Evolutionary conservation across 164 flowering plant species (phyloP), one percentile per base, ranked within the genome.

Genomic region (Warburgia ugandensis): DNA sequence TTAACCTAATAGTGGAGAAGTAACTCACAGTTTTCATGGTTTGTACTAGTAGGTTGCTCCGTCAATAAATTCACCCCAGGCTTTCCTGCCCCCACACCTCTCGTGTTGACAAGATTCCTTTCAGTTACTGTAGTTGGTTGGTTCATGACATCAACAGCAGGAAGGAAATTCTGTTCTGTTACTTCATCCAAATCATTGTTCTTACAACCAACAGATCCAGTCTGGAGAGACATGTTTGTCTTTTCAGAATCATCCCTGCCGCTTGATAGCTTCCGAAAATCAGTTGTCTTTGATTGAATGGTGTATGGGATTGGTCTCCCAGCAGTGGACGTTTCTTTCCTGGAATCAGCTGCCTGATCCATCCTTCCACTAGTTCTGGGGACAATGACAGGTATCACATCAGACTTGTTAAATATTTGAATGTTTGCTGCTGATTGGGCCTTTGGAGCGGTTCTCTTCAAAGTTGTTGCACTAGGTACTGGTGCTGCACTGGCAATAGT

Each of bases 381-480:
- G 17, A 59, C 94, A 56, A 87, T 72, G 39, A 85, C 96, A 55
- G 96, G 94, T 39, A 76, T 57, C 26, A 78, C 72, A 59, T 91
- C 97, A 21, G 87, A 56, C 65, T 72, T 79, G 69, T 60, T 79
- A 40, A 74, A 56, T 30, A 63, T 38, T 16, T 85, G 65, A 61
- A 52, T 54, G 64, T 60, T 80, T 22, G 67, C 41, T 40, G 77
- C 58, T 48, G 89, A 52, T 26, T 79, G 82, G 28, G 65, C 52
- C 65, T 73, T 88, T 20, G 56, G 25, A 53, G 74, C 42, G 57
- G 29, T 78, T 72, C 77, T 75, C 68, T 68, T 88, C 41, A 60
- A 48, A 45, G 71, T 65, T 56, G 79, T 54, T 32, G 73, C 56
- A 69, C 44, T 70, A 35, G 79, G 62, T 52, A 64, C 67, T 40